Base-by-base conservation (phyloP, 1,139 yeast genomes). In the Spencermartinsiella ligniputridi region DNA sequence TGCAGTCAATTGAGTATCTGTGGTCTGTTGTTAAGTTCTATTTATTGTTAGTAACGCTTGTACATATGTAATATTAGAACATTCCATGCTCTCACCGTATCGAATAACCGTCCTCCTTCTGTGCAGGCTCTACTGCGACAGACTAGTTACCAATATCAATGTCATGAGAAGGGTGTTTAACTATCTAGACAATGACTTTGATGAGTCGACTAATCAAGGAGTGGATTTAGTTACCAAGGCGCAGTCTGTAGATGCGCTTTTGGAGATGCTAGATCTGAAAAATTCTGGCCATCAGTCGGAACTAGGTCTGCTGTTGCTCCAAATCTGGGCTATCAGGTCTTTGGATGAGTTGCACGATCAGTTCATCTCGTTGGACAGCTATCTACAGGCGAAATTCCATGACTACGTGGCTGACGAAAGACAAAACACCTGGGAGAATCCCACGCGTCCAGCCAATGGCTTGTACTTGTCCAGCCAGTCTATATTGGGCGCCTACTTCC, bases 401-500 rank as follows among this genome's bases (percentile, higher is more conserved):
- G 15, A 6, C n/a, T 6, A 27, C n/a, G 32, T 9, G 15, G 15
- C 8, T 5, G 5, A 9, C 15, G 12, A 9, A 15, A 5, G 15
- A 4, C 5, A 27, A 5, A 27, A 27, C 15, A n/a, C 32, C 15
- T 27, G 32, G 32, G 15, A 11, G 5, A 15, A 27, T n/a, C 32
- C 32, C 13, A 9, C 32, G 13, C 32, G 32, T 27, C 32, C 32
- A 5, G 13, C 15, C 8, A 27, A 9, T 5, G 32, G 32, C 8
- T 27, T 27, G 32, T 27, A 27, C n/a, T 15, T 27, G 5, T 27
- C 32, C 15, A 27, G 15, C 15, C 32, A 39, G 11, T 57, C 62
- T 2, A 50, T 72, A 35, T 52, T 75, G 20, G 79, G 79, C 3
- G 55, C 61, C 6, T 74, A 70, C 53, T 71, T 74, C 9, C 52